Percentiles rank a stretch among this genome's conserved stretches.
Evolutionary conservation across 345 rosid species (phyloP).

Genomic region (Dipteronia sinensis): DNA sequence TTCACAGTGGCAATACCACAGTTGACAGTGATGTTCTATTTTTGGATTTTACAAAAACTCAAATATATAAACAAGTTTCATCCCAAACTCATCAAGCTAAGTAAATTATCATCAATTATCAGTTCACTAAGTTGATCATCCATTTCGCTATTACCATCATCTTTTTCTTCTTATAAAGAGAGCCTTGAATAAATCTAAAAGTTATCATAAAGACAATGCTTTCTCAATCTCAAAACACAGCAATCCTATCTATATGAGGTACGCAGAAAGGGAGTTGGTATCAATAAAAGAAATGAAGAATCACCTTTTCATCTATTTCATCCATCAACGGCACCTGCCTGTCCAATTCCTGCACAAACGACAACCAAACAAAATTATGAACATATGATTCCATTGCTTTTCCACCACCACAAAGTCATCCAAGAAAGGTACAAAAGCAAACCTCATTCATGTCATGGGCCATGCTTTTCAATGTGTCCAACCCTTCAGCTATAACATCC

Average conservation of each 20-base stretch:
- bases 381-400: conserved; percentile 8
- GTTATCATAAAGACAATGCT: background rate
- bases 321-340: conserved; percentile 68
- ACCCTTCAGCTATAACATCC: conserved; percentile 68
- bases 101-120: background rate
- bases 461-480: conserved; percentile 66
- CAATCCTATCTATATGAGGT: background rate
- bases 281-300: conserved; percentile 8
- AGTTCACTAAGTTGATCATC: background rate
- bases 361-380: background rate
- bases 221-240: conserved; percentile 1
- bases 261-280: background rate
- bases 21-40: background rate
- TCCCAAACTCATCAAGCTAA: background rate
- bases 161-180: background rate
- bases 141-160: background rate
- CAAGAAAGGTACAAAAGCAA: conserved; percentile 6
- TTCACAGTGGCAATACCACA: background rate
- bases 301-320: conserved; percentile 74
- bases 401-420: background rate
- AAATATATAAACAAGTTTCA: background rate
- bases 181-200: background rate
- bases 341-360: conserved; percentile 59
- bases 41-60: background rate
- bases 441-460: conserved; percentile 75